Percentiles rank a stretch among this genome's conserved stretches.
Evolutionary conservation across 345 rosid genomes (phyloP).

Genomic region (Bruguiera sexangula): DNA sequence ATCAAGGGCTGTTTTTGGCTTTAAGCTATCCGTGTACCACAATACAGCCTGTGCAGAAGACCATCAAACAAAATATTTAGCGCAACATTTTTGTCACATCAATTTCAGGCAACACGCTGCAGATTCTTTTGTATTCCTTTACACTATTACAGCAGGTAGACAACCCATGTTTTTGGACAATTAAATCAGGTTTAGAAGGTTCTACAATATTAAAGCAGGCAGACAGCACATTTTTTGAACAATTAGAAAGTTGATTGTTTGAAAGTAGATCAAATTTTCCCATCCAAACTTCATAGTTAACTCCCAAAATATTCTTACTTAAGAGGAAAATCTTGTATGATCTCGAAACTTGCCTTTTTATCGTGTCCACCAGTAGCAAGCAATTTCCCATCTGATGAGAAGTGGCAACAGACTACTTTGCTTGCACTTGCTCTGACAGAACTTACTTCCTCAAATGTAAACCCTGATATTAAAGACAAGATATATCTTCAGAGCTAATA

Average conservation of each 20-base stretch:
- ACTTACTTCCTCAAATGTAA: conserved; percentile 60
- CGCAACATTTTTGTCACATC: background rate
- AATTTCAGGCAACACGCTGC: background rate
- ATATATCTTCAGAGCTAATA: conserved; percentile 12
- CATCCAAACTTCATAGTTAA: background rate
- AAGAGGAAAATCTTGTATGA: background rate
- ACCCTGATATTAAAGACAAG: conserved; percentile 45
- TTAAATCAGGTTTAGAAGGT: background rate
- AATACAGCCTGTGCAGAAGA: conserved; percentile 65
- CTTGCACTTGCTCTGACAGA: conserved; percentile 74
- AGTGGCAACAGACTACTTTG: conserved; percentile 83
- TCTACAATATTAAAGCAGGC: background rate
- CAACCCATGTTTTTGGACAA: background rate
- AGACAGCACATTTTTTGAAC: background rate
- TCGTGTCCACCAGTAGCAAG: conserved; percentile 98
- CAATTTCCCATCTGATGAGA: conserved; percentile 93
- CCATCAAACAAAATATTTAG: conserved; percentile 7
- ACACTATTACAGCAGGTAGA: background rate
- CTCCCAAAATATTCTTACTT: background rate
- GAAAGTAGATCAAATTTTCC: background rate
- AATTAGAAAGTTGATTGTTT: background rate
- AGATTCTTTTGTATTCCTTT: background rate
- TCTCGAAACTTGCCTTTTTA: conserved; percentile 59
- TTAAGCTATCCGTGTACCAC: conserved; percentile 75
- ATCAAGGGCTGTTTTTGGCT: conserved; percentile 68